phyloP scores from a whole-genome alignment of 129 eudicot genomes.

The Chrysanthemum seticuspe region DNA sequence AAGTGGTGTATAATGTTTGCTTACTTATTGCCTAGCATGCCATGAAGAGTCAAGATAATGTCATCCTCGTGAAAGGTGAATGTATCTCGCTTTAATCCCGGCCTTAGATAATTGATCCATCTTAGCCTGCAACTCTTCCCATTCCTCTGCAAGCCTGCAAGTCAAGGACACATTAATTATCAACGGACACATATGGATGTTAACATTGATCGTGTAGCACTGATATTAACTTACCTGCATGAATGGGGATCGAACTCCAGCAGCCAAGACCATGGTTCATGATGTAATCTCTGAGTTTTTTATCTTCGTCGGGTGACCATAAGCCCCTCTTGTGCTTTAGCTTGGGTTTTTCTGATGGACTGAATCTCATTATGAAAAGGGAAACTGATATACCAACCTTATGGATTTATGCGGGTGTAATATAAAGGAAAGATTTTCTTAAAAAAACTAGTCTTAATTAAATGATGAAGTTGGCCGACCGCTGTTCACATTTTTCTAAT shows the following conservation, averaged over 20 bases:
- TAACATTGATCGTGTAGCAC: not conserved
- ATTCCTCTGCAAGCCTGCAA: slow-evolving; percentile 69
- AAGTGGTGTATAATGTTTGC: slow-evolving; percentile 14
- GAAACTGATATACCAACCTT: not conserved
- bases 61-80: slow-evolving; percentile 65
- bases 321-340: slow-evolving; percentile 72
- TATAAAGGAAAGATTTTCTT: slow-evolving; percentile 7
- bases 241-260: slow-evolving; percentile 72
- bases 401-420: slow-evolving; percentile 4
- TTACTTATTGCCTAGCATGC: slow-evolving; percentile 74
- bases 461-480: slow-evolving; percentile 17
- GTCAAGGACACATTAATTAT: not conserved
- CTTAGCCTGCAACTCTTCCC: slow-evolving; percentile 96
- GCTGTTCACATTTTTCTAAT: not conserved
- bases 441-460: slow-evolving; percentile 1
- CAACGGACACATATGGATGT: not conserved
- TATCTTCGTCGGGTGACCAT: slow-evolving; percentile 92
- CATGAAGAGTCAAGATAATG: slow-evolving; percentile 55
- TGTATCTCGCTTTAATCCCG: slow-evolving; percentile 76
- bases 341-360: slow-evolving; percentile 43
- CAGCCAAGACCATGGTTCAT: slow-evolving; percentile 67
- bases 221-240: slow-evolving; percentile 50
- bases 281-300: slow-evolving; percentile 67
- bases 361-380: slow-evolving; percentile 42
- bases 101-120: slow-evolving; percentile 84